Base-by-base conservation (phyloP, 2,329 filamentous ascomycete species). In the Pezizomycotina sp. region DNA sequence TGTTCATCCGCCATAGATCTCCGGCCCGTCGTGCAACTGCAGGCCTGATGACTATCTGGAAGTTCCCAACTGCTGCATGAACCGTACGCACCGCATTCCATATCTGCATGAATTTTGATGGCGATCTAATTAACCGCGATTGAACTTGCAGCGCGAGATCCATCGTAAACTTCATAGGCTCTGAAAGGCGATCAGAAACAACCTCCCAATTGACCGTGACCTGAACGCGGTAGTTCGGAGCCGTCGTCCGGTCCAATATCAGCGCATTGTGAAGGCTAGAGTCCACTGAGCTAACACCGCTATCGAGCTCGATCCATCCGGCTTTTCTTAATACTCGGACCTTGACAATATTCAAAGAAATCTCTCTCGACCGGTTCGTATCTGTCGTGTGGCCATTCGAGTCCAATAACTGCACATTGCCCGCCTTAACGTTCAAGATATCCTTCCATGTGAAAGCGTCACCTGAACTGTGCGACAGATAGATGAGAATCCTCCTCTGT, bases 1-100 rank as follows among this genome's bases (percentile, higher is more conserved):
- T 95, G 56, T 83, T 91, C 73, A 95, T 82, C 36, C 89, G 73
- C 89, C 89, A 98, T 8, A 98, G 64, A 55, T 98, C 89, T 3
- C 82, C 82, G 1, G 83, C 81, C 29, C 81, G 71, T 58, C 93
- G 93, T 32, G 92, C 83, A 2, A 83, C 83, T 5, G 81, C 75
- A 0, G 89, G 89, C 19, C 82, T 76, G 57, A 95, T 75, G 4
- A 74, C 74, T 31, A 95, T 62, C 1, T 80, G 83, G 58, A 92
- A 98, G 40, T 92, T 80, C 27, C 73, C 74, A 13, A 81, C 80
- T 0, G 77, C 80, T 5, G 84, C 89, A 53, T 83, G 82, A 5
- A 93, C 80, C 41, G 93, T 76, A 15, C 84, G 70, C 25, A 80
- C 73, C 14, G 76, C 75, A 51, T 82, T 83, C 70, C 80, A 95